Percentiles rank a stretch among this genome's conserved stretches.
phyloP scores from a whole-genome alignment of 805 yeast species.

The Yamadazyma ubonensis region DNA sequence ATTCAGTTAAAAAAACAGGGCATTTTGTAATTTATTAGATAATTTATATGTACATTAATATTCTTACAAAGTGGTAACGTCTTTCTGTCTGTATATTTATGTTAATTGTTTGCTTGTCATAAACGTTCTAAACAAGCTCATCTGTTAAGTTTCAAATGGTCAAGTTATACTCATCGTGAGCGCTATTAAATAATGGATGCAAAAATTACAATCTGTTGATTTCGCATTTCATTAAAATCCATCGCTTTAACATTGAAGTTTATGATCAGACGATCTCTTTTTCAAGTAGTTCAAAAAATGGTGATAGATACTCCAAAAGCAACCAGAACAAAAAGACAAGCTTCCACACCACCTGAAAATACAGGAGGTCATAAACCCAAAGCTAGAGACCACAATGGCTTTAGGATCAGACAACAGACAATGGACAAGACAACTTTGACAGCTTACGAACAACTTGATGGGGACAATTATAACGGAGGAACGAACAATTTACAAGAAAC shows the following conservation, averaged over 20 bases:
- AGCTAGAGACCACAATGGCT: constrained; percentile 46
- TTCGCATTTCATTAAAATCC: no score
- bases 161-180: no score
- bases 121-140: no score
- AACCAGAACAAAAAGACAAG: constrained; percentile 14
- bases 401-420: constrained; percentile 44
- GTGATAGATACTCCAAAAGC: background rate
- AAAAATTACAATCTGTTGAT: constrained; percentile 4
- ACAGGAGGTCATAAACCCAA: constrained; percentile 5
- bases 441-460: constrained; percentile 42
- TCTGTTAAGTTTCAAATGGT: no score
- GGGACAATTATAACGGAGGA: constrained; percentile 21
- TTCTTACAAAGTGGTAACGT: no score
- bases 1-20: constrained; percentile 88
- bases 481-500: constrained; percentile 20
- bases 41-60: no score
- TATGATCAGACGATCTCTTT: constrained; percentile 2
- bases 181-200: no score
- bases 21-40: constrained; percentile 45
- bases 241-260: no score
- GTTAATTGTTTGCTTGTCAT: no score
- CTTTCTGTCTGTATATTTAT: no score
- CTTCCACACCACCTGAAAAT: constrained; percentile 16
- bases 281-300: constrained; percentile 2
- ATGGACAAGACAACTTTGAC: constrained; percentile 44